phyloP scores from a whole-genome alignment of 202 grass and related monocot genomes.

The Sporobolus alterniflorus region DNA sequence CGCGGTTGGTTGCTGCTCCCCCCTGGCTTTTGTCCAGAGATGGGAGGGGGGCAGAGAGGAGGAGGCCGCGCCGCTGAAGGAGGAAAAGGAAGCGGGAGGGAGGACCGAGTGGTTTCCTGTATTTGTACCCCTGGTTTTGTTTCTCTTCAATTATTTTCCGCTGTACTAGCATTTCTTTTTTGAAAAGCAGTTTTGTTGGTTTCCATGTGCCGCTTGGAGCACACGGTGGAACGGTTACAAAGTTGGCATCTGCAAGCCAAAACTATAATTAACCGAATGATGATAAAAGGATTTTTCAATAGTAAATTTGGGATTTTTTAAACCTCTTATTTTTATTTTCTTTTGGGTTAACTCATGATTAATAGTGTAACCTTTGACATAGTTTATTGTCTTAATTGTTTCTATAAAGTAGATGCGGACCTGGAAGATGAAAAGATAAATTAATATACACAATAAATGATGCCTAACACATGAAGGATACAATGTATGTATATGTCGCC shows the following conservation, averaged over 20 bases:
- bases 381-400: too few relatives aligned
- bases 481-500: too few relatives aligned
- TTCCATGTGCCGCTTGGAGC: not conserved
- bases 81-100: constrained; percentile 5
- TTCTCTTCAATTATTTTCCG: not conserved
- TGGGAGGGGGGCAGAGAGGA: not conserved
- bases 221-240: not conserved
- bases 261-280: not conserved
- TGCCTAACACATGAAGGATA: too few relatives aligned
- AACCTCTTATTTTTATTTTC: too few relatives aligned
- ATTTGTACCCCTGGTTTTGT: constrained; percentile 42
- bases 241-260: not conserved
- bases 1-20: constrained; percentile 4
- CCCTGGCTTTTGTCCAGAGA: not conserved
- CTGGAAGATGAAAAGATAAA: too few relatives aligned
- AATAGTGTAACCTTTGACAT: too few relatives aligned
- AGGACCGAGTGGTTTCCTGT: not conserved
- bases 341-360: too few relatives aligned
- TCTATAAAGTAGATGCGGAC: too few relatives aligned
- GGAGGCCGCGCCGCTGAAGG: not conserved
- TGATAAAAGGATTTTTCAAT: too few relatives aligned
- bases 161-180: not conserved
- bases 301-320: too few relatives aligned
- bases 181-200: constrained; percentile 10
- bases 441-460: too few relatives aligned